A percentile compares a stretch with the other conserved stretches of the same genome.
Evolutionary conservation across 2,329 filamentous ascomycete genomes (phyloP).

Genomic region (Pyrenochaeta sp.): DNA sequence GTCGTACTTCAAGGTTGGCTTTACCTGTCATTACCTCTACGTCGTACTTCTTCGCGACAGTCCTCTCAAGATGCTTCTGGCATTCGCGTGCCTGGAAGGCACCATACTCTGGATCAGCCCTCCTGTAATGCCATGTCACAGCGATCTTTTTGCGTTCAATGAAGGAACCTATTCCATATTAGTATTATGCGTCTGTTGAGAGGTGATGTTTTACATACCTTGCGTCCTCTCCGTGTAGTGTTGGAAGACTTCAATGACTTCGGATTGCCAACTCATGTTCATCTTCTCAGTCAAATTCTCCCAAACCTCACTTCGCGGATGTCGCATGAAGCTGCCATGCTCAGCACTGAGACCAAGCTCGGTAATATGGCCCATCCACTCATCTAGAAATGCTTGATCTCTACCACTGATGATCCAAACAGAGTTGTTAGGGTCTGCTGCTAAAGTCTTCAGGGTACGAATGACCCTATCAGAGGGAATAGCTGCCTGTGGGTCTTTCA

Average conservation of each 20-base stretch:
- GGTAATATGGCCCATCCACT: constrained; percentile 90
- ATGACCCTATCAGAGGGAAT: constrained; percentile 87
- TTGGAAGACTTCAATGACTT: constrained; percentile 85
- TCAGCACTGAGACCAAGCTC: constrained; percentile 94
- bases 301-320: constrained; percentile 80
- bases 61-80: constrained; percentile 79
- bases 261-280: constrained; percentile 91
- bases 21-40: constrained; percentile 98
- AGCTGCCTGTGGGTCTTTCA: constrained; percentile 87
- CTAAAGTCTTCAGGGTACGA: constrained; percentile 78
- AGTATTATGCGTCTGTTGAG: constrained; percentile 7
- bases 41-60: constrained; percentile 80
- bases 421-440: constrained; percentile 79
- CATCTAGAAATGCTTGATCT: constrained; percentile 88
- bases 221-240: constrained; percentile 87
- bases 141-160: constrained; percentile 95
- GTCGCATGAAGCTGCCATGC: constrained; percentile 93
- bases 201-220: constrained; percentile 61
- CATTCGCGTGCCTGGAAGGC: constrained; percentile 81
- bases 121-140: constrained; percentile 95
- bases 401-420: constrained; percentile 99
- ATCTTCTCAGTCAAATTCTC: constrained; percentile 85
- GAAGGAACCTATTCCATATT: constrained; percentile 71
- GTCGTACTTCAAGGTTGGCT: constrained; percentile 95
- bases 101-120: constrained; percentile 86